phyloP scores from a whole-genome alignment of 148 eudicot species.

The Rhododendron ferrugineum region DNA sequence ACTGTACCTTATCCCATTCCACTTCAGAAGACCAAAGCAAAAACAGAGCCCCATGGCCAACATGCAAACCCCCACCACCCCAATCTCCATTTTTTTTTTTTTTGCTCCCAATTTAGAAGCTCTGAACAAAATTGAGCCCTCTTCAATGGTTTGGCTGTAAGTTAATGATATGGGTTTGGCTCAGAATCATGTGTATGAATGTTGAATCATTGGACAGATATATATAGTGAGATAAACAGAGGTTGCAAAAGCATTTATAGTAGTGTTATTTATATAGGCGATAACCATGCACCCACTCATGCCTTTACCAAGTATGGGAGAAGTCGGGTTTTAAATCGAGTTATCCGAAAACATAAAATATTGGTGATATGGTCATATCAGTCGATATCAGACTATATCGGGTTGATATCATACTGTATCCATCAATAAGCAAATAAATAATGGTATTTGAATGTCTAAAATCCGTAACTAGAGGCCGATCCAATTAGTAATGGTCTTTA shows the following conservation, averaged over 20 bases:
- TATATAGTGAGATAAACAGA: not conserved
- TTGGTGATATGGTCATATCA: too few relatives aligned
- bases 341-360: too few relatives aligned
- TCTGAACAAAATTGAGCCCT: not conserved
- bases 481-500: too few relatives aligned
- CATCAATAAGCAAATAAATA: too few relatives aligned
- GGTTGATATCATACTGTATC: too few relatives aligned
- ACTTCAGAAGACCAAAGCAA: conserved; percentile 38
- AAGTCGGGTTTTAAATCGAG: not conserved
- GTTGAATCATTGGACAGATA: not conserved
- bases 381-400: too few relatives aligned
- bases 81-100: conserved; percentile 16
- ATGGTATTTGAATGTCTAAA: too few relatives aligned
- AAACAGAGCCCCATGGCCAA: conserved; percentile 6
- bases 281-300: conserved; percentile 4
- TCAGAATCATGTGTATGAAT: not conserved
- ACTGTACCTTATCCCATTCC: conserved; percentile 52
- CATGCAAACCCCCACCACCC: conserved; percentile 1
- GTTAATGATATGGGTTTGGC: not conserved
- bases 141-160: not conserved
- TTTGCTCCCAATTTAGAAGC: not conserved
- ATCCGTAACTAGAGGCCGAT: not conserved
- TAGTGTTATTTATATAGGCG: not conserved
- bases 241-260: not conserved
- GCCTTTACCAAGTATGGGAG: not conserved